Evolutionary conservation across 2,329 filamentous ascomycete genomes (phyloP).

Genomic region (Hawksworthiomyces lignivorus): DNA sequence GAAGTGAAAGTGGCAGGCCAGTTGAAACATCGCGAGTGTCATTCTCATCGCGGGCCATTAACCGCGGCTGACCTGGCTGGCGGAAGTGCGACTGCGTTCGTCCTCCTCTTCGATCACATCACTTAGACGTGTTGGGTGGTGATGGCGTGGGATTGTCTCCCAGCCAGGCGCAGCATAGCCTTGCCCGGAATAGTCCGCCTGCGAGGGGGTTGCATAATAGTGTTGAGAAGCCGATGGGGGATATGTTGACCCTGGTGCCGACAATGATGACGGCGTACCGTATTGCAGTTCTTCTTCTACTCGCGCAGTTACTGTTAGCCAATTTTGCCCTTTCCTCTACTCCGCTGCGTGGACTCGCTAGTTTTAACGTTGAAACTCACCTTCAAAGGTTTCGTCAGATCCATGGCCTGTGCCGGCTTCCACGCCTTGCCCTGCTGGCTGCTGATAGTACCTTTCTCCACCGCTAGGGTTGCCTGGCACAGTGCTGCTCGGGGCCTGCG

Average conservation of each 20-base stretch:
- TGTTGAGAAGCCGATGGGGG: conserved; percentile 33
- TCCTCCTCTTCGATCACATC: conserved; percentile 85
- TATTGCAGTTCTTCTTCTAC: conserved; percentile 50
- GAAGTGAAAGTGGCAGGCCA: too few species aligned
- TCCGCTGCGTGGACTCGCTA: too few species aligned
- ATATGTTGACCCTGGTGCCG: conserved; percentile 18
- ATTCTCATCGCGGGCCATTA: too few species aligned
- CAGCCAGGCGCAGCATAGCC: conserved; percentile 63
- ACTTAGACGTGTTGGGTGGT: conserved; percentile 81
- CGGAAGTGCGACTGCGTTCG: conserved; percentile 68
- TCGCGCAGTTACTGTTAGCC: background rate
- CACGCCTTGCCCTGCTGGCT: background rate
- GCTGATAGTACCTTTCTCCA: conserved; percentile 7
- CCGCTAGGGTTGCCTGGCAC: background rate
- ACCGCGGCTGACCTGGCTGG: conserved; percentile 53
- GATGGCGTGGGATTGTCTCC: conserved; percentile 66
- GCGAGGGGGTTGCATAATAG: conserved; percentile 30
- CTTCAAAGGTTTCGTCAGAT: conserved; percentile 9
- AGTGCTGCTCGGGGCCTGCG: background rate
- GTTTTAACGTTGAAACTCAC: background rate
- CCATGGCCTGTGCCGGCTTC: background rate
- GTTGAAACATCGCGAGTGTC: too few species aligned
- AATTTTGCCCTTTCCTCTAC: background rate
- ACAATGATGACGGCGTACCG: conserved; percentile 42
- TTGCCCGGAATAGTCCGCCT: conserved; percentile 57